These are phyloP conservation scores for Ophiostoma ips DNA, from an alignment of 2,329 filamentous ascomycete species.

Conservation along the genomic window DNA sequence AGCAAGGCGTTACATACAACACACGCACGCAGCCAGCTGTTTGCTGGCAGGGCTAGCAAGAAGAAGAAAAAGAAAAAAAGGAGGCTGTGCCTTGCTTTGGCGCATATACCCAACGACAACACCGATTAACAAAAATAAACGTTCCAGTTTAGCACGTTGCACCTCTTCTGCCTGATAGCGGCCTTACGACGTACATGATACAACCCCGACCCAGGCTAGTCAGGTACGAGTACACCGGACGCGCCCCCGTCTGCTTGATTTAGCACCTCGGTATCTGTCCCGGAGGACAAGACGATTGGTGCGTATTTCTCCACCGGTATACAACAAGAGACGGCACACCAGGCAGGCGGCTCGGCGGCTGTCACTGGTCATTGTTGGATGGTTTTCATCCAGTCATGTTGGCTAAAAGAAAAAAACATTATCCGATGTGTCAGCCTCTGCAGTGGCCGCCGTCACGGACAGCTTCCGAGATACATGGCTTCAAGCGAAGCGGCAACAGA, in stretches of 20 bases:
- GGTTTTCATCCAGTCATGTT: background rate
- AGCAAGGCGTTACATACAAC: background rate
- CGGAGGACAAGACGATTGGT: no score
- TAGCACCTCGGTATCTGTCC: background rate
- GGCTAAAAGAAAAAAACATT: background rate
- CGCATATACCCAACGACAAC: background rate
- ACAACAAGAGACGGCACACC: no score
- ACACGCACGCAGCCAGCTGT: background rate
- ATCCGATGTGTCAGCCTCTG: no score
- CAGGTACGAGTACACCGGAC: background rate
- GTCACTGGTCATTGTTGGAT: no score
- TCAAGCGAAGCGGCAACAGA: no score
- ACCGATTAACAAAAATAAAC: background rate
- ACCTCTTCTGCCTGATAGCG: conserved; percentile 2
- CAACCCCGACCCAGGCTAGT: background rate
- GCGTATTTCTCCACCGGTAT: no score
- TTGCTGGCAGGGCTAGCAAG: conserved; percentile 4
- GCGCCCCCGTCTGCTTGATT: background rate
- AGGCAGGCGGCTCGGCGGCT: no score
- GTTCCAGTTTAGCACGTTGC: background rate
- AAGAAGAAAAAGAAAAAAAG: background rate
- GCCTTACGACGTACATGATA: conserved; percentile 5
- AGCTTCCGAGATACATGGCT: background rate
- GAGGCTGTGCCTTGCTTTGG: background rate
- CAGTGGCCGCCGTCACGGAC: background rate